Evolutionary conservation across 208 protist genomes (phyloP), one percentile per base, ranked within the genome.

Genomic region (Strigomonas culicis): DNA sequence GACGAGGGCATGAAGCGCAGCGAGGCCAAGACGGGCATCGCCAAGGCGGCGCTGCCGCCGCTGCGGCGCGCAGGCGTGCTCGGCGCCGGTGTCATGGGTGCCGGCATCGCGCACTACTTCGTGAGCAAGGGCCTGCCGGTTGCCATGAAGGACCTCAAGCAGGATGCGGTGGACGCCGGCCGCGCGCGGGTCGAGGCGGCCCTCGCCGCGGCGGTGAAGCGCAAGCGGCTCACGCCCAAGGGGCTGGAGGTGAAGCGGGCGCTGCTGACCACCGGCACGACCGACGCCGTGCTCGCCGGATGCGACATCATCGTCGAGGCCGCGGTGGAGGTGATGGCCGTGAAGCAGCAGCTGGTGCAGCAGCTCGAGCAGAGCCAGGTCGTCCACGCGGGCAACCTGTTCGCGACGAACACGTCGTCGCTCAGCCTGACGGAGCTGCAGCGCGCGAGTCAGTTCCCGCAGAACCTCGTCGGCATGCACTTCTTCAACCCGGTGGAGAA

Each of bases 401-500:
- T 98, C 64, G 92, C 92, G 11, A 93, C 93, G 46, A 98, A 98
- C 77, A 98, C 95, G 19, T 97, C 90, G 1, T 95, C 95, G 24
- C 77, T 98, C 15, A 90, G 90, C 59, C 82, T 98, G 50, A 83
- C 77, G 13, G 84, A 98, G 70, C 78, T 98, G 70, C 88, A 93
- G 59, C 72, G 61, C 8, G 86, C 75, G 34, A 80, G 84, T 28
- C 82, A 80, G 66, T 78, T 77, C 66, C 90, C 92, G 30, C 58
- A 88, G 57, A 80, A 84, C 55, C 84, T 98, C 64, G 81, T 97
- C 59, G 94, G 94, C 64, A 97, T 98, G 90, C 94, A 98, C 74
- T 98, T 97, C 73, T 98, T 98, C 84, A 96, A 94, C 72, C 94
- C 94, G 10, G 94, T 98, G 11, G 63, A 83, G 25, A 97, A 95